phyloP scores from a whole-genome alignment of 257 asterid species.

The Leptodermis oblonga region DNA sequence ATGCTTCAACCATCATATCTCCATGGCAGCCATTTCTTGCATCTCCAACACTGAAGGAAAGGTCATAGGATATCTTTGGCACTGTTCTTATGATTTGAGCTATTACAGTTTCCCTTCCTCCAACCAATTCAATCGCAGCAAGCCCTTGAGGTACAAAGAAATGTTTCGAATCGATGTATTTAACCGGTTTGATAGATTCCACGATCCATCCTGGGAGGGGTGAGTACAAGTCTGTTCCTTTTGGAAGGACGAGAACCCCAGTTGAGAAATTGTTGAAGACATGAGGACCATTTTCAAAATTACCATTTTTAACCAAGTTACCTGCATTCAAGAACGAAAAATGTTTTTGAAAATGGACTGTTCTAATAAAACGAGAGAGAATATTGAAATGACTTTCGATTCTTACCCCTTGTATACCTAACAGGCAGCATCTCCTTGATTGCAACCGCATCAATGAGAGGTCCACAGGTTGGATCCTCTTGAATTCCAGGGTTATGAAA shows the following conservation, averaged over 20 bases:
- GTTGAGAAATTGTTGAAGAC: constrained; percentile 76
- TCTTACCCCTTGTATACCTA: constrained; percentile 39
- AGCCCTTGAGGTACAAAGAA: constrained; percentile 57
- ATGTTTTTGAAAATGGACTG: background rate
- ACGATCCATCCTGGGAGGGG: constrained; percentile 79
- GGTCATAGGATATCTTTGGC: constrained; percentile 40
- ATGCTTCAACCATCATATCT: constrained; percentile 55
- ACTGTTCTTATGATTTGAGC: constrained; percentile 51
- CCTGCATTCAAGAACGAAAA: constrained; percentile 30
- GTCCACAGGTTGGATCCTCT: constrained; percentile 80
- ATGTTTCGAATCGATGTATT: constrained; percentile 62
- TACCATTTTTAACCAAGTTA: constrained; percentile 67
- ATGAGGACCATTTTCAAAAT: constrained; percentile 69
- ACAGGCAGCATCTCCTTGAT: constrained; percentile 56
- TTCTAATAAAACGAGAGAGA: background rate
- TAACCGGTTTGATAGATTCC: constrained; percentile 54
- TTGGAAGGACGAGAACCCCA: constrained; percentile 65
- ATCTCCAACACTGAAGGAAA: constrained; percentile 61
- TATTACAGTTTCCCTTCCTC: constrained; percentile 77
- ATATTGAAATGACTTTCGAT: background rate
- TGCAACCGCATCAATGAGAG: constrained; percentile 68
- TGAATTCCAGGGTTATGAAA: constrained; percentile 71
- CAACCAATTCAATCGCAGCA: constrained; percentile 66
- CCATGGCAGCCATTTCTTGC: constrained; percentile 68
- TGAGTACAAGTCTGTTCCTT: constrained; percentile 45